phyloP scores from a whole-genome alignment of 805 yeast genomes.

The Wickerhamiella sorbophila region DNA sequence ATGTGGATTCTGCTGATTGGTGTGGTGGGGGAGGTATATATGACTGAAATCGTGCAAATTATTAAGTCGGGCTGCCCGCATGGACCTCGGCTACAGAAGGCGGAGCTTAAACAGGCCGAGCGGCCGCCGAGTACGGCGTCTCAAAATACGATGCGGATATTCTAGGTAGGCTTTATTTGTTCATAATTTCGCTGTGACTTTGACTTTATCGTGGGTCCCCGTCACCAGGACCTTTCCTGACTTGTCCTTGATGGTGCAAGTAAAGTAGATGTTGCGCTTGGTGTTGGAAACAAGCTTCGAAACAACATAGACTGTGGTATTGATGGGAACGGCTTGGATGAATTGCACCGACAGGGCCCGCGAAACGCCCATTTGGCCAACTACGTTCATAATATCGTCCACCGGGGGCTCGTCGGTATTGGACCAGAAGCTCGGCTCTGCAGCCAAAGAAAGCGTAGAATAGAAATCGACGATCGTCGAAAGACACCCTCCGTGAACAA shows the following conservation, averaged over 20 bases:
- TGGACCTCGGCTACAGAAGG: too few species aligned
- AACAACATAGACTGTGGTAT: slow-evolving; percentile 14
- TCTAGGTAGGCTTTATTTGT: too few species aligned
- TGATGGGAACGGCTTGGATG: slow-evolving; percentile 21
- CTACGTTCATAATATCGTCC: slow-evolving; percentile 11
- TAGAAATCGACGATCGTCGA: slow-evolving; percentile 20
- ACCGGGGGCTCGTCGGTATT: slow-evolving; percentile 9
- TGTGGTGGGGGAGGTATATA: too few species aligned
- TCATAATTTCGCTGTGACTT: slow-evolving; percentile 1
- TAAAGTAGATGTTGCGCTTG: slow-evolving; percentile 18
- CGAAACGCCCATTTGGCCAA: slow-evolving; percentile 17
- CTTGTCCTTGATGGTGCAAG: slow-evolving; percentile 12
- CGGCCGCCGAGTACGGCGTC: too few species aligned
- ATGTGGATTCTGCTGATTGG: neutral
- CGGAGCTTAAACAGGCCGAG: too few species aligned
- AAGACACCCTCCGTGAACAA: slow-evolving; percentile 25
- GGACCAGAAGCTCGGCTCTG: slow-evolving; percentile 18
- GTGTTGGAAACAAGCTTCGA: slow-evolving; percentile 18
- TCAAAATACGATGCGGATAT: too few species aligned
- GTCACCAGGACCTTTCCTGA: slow-evolving; percentile 15
- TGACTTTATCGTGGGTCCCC: slow-evolving; percentile 24
- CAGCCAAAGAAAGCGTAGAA: slow-evolving; percentile 16
- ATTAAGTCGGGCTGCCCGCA: too few species aligned
- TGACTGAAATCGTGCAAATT: too few species aligned
- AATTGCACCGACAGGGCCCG: slow-evolving; percentile 20